These are phyloP conservation scores for Apostasia ramifera DNA, from an alignment of 106 monocot species.

Conservation along the genomic window DNA sequence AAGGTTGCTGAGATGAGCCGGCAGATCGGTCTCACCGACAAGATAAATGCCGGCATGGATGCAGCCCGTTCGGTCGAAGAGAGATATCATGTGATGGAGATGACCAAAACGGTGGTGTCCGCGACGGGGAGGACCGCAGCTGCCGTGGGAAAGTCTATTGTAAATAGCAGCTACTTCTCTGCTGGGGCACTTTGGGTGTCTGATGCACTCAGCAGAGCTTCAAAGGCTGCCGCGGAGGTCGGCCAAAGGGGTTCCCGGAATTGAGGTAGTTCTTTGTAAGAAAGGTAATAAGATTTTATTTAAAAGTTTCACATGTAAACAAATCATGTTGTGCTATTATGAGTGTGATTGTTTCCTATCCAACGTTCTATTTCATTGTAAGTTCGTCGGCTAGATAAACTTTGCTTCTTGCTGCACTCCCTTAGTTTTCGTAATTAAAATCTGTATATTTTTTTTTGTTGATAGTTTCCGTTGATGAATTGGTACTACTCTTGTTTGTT, in stretches of 20 bases:
- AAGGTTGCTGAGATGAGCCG: conserved; percentile 69
- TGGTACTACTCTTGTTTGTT: too few relatives aligned
- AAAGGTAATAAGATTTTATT: too few relatives aligned
- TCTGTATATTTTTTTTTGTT: too few relatives aligned
- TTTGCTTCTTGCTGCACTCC: too few relatives aligned
- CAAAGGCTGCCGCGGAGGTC: conserved; percentile 63
- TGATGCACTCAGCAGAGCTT: conserved; percentile 56
- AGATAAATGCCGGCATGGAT: conserved; percentile 50
- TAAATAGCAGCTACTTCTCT: conserved; percentile 89
- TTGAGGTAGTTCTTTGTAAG: neutral
- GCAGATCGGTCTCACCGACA: conserved; percentile 65
- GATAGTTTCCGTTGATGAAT: too few relatives aligned
- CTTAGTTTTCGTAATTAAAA: too few relatives aligned
- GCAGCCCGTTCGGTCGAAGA: conserved; percentile 51
- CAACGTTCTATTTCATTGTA: too few relatives aligned
- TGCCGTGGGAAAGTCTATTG: conserved; percentile 38
- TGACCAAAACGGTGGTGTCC: conserved; percentile 52
- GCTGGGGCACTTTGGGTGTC: conserved; percentile 76
- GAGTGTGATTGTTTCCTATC: too few relatives aligned
- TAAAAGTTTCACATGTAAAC: too few relatives aligned
- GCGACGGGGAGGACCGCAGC: conserved; percentile 52
- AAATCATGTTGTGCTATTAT: too few relatives aligned
- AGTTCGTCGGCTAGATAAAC: too few relatives aligned
- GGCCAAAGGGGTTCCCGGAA: conserved; percentile 21
- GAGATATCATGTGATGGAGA: conserved; percentile 48